Conservation (phyloP, 2,329 filamentous ascomycete genomes). For the Ophioceras dolichostomum region DNA sequence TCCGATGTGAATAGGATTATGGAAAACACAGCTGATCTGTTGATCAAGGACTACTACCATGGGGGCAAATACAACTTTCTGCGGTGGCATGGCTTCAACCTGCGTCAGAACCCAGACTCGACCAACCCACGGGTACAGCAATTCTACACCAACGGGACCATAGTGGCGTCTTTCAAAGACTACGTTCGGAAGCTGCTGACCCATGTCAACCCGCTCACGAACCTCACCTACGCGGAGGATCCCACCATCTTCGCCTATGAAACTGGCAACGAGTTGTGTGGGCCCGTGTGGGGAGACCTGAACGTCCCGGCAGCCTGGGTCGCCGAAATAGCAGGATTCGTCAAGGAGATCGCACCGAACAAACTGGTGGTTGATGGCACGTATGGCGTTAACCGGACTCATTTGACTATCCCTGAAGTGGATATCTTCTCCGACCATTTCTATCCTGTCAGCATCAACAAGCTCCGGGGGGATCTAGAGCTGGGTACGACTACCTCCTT, state of each 20-base stretch:
- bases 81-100: slow-evolving; percentile 30
- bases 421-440: slow-evolving; percentile 36
- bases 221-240: slow-evolving; percentile 32
- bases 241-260: slow-evolving; percentile 37
- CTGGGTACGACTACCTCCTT: slow-evolving; percentile 8
- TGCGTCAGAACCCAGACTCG: slow-evolving; percentile 19
- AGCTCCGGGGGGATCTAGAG: slow-evolving; percentile 20
- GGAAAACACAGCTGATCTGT: too few species aligned
- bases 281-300: slow-evolving; percentile 28
- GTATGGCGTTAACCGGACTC: slow-evolving; percentile 31
- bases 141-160: slow-evolving; percentile 31
- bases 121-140: slow-evolving; percentile 26
- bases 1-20: not conserved
- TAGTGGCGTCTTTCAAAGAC: slow-evolving; percentile 29
- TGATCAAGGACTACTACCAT: slow-evolving; percentile 35
- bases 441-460: slow-evolving; percentile 27
- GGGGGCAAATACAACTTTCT: slow-evolving; percentile 36
- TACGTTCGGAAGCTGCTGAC: slow-evolving; percentile 30
- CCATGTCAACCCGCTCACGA: slow-evolving; percentile 31
- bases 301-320: slow-evolving; percentile 29
- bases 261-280: slow-evolving; percentile 34
- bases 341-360: slow-evolving; percentile 28
- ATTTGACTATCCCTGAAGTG: slow-evolving; percentile 26
- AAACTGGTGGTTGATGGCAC: slow-evolving; percentile 35
- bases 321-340: slow-evolving; percentile 23